Evolutionary conservation across 345 rosid genomes (phyloP).

Genomic region (Streptanthus diversifolius): DNA sequence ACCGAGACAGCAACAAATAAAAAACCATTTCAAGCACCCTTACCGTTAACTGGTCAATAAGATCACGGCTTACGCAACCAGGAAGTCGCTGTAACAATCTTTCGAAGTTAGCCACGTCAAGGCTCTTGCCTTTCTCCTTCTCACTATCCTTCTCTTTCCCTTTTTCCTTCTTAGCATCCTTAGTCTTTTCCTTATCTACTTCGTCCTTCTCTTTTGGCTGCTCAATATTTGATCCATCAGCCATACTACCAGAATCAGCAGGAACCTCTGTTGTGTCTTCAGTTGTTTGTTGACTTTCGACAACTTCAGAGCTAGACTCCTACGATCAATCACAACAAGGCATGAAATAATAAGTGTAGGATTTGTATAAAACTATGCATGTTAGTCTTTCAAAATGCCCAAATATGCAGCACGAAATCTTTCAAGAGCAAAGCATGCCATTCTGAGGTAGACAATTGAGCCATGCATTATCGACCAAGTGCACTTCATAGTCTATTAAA

Average conservation of each 20-base stretch:
- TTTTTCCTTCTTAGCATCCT: constrained; percentile 67
- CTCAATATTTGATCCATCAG: constrained; percentile 57
- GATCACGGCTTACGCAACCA: constrained; percentile 94
- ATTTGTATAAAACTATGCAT: not conserved
- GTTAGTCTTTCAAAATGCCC: constrained; percentile 7
- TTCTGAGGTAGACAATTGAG: not conserved
- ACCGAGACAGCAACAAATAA: not conserved
- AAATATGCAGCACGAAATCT: constrained; percentile 3
- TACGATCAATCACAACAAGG: constrained; percentile 31
- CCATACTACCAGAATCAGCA: constrained; percentile 50
- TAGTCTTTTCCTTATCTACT: constrained; percentile 62
- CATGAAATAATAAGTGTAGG: not conserved
- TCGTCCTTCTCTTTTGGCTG: constrained; percentile 86
- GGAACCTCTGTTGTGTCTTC: constrained; percentile 59
- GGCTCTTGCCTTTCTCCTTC: constrained; percentile 82
- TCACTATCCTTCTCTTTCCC: constrained; percentile 83
- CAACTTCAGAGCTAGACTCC: constrained; percentile 68
- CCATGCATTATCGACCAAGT: not conserved
- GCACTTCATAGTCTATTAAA: not conserved
- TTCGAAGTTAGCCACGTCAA: constrained; percentile 90
- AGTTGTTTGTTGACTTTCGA: constrained; percentile 48
- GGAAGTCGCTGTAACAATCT: constrained; percentile 92
- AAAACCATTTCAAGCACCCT: constrained; percentile 27
- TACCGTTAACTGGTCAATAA: constrained; percentile 96
- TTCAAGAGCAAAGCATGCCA: constrained; percentile 1